These are phyloP conservation scores for Tolypocladium cylindrosporum DNA, from an alignment of 2,329 filamentous ascomycete species.

Conservation along the genomic window DNA sequence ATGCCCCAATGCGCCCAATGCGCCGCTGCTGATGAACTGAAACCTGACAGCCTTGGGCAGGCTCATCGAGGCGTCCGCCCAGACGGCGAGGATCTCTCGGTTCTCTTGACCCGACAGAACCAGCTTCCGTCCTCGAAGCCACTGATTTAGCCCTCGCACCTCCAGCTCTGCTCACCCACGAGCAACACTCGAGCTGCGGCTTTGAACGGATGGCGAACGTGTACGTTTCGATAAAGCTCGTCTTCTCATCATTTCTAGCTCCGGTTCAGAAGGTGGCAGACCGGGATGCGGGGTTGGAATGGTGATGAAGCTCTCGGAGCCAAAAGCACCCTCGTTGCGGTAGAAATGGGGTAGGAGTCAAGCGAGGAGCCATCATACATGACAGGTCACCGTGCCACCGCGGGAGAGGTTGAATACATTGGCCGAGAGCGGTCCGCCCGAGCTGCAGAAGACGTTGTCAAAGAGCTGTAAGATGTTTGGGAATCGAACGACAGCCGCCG, in stretches of 20 bases:
- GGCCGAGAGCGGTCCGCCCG: background rate
- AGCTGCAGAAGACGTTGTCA: background rate
- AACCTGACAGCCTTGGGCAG: background rate
- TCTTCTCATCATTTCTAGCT: background rate
- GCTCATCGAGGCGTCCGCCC: background rate
- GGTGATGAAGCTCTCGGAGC: background rate
- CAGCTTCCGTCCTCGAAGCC: background rate
- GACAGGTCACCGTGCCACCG: background rate
- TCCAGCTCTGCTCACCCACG: background rate
- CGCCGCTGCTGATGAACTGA: background rate
- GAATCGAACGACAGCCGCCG: background rate
- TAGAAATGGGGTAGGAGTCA: background rate
- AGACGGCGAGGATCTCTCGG: background rate
- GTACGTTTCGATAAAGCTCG: background rate
- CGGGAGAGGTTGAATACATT: background rate
- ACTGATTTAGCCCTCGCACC: background rate
- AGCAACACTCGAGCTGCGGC: background rate
- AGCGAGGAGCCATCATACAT: background rate
- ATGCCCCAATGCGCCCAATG: background rate
- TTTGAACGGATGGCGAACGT: background rate
- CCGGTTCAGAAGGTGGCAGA: background rate
- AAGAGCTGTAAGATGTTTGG: background rate
- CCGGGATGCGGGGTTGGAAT: background rate
- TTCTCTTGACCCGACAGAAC: background rate
- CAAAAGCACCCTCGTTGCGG: background rate